Evolutionary conservation across 2,329 filamentous ascomycete species (phyloP).

Genomic region (Fusarium cicatricum): DNA sequence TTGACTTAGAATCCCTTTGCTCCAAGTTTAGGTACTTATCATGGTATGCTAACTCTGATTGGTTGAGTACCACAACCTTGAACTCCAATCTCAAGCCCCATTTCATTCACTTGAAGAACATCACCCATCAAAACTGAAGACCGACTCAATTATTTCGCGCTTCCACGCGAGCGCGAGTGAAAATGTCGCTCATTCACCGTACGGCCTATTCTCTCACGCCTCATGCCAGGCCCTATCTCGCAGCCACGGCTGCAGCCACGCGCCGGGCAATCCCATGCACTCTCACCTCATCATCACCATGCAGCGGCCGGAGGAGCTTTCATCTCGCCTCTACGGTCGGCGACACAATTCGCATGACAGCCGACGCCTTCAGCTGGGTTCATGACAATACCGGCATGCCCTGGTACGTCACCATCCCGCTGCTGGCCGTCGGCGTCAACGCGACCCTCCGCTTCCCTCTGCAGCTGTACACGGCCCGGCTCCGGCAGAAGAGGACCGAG

Average conservation of each 20-base stretch:
- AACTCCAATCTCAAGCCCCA: constrained; percentile 15
- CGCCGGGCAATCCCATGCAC: constrained; percentile 12
- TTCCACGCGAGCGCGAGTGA: constrained; percentile 12
- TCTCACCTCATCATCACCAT: constrained; percentile 10
- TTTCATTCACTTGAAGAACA: constrained; percentile 14
- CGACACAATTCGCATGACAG: constrained; percentile 50
- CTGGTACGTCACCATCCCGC: constrained; percentile 64
- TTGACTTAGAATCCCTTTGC: too few species aligned
- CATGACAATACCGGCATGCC: constrained; percentile 56
- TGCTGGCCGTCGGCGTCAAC: constrained; percentile 58
- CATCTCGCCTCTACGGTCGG: constrained; percentile 46
- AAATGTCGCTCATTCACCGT: constrained; percentile 32
- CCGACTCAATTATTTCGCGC: constrained; percentile 4
- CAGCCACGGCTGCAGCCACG: constrained; percentile 2
- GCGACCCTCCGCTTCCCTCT: constrained; percentile 57
- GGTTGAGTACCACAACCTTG: constrained; percentile 2
- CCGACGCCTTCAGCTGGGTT: constrained; percentile 53
- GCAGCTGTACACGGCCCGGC: constrained; percentile 50
- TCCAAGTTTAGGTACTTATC: too few species aligned
- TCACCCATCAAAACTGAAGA: constrained; percentile 7
- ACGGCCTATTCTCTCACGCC: constrained; percentile 18
- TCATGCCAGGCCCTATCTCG: constrained; percentile 18
- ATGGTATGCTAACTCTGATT: constrained; percentile 17
- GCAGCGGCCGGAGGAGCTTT: constrained; percentile 41
- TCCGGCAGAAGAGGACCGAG: constrained; percentile 43